phyloP scores from a whole-genome alignment of 163 green algal species.

The Coccomyxa subellipsoidea region DNA sequence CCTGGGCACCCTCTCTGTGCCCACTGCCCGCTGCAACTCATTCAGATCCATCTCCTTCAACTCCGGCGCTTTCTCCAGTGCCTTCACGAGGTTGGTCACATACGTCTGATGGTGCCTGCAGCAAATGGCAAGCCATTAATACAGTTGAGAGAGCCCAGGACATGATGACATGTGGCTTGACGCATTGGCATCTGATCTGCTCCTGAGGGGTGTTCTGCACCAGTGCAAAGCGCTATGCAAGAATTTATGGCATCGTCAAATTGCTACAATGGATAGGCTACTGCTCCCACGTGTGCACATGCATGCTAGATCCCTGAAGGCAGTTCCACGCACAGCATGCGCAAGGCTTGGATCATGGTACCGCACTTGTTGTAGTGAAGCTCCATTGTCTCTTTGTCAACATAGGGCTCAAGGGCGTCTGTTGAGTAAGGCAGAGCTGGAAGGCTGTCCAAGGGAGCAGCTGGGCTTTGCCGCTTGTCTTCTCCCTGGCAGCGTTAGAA shows the following conservation, averaged over 20 bases:
- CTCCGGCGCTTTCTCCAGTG: constrained; percentile 20
- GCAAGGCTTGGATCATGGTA: too few species aligned
- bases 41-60: constrained; percentile 10
- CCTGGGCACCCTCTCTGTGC: neutral
- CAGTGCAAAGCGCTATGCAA: too few species aligned
- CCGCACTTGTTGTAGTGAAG: constrained; percentile 19
- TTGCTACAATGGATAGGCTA: too few species aligned
- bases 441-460: neutral
- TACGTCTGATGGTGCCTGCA: constrained; percentile 28
- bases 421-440: constrained; percentile 20
- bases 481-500: neutral
- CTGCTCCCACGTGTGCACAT: too few species aligned
- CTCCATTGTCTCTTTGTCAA: constrained; percentile 36
- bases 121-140: neutral
- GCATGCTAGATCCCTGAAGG: too few species aligned
- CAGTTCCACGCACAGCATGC: too few species aligned
- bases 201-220: too few species aligned
- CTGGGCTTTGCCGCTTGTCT: neutral
- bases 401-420: constrained; percentile 28
- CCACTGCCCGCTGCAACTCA: neutral
- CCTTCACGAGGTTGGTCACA: constrained; percentile 21
- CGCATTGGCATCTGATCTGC: too few species aligned
- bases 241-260: too few species aligned
- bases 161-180: too few species aligned
- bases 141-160: too few species aligned